These are phyloP conservation scores for Zygosaccharomyces sapae DNA, from an alignment of 1,139 yeast species.

Conservation along the genomic window DNA sequence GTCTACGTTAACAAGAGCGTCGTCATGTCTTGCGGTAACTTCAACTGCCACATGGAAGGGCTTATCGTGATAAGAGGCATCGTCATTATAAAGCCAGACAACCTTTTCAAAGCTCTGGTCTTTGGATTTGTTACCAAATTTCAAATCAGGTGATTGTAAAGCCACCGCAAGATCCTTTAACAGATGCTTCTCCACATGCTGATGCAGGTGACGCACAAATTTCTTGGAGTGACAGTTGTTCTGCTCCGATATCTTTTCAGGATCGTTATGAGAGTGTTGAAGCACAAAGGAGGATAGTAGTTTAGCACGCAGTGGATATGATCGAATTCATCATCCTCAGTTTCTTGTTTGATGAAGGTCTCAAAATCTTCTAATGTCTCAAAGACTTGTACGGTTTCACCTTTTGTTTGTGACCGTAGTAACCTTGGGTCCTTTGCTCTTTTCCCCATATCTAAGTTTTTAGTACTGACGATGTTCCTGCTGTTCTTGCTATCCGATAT, in stretches of 20 bases:
- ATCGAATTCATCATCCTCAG: conserved; percentile 72
- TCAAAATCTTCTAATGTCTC: conserved; percentile 64
- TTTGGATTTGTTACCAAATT: conserved; percentile 49
- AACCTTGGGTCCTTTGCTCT: conserved; percentile 31
- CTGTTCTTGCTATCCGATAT: too few species aligned
- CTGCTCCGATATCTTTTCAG: conserved; percentile 69
- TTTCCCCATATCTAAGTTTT: conserved; percentile 28
- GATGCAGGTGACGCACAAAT: conserved; percentile 70
- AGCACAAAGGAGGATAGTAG: conserved; percentile 69
- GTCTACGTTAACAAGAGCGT: conserved; percentile 58
- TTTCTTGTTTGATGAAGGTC: conserved; percentile 61
- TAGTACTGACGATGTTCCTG: background rate
- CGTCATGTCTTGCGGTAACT: conserved; percentile 56
- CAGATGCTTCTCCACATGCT: conserved; percentile 68
- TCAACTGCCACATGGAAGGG: conserved; percentile 55
- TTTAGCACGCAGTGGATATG: conserved; percentile 61
- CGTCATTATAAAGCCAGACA: conserved; percentile 54
- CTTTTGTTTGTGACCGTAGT: conserved; percentile 31
- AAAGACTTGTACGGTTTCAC: conserved; percentile 41
- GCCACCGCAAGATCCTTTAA: conserved; percentile 60
- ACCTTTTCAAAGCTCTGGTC: conserved; percentile 46
- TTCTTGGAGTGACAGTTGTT: conserved; percentile 68
- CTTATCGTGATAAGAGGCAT: conserved; percentile 43
- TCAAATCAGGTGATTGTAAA: conserved; percentile 52
- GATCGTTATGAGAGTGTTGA: conserved; percentile 62